These are phyloP conservation scores for Isatis lusitanica DNA, from an alignment of 441 rosid genomes.

Conservation along the genomic window DNA sequence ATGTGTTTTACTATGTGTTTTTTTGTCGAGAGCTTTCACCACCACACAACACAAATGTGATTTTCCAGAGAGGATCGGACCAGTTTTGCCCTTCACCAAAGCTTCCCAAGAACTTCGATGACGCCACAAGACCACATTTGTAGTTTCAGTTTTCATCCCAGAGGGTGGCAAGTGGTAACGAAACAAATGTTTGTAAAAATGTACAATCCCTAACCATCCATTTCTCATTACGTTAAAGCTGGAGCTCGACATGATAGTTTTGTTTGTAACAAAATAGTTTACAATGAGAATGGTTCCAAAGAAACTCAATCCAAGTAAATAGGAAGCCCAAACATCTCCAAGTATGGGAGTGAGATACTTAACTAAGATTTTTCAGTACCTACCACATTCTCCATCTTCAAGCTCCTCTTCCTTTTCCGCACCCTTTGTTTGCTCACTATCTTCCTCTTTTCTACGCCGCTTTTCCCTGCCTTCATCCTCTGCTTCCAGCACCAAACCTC, in stretches of 20 bases:
- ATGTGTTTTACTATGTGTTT: too few species aligned
- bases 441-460: conserved; percentile 53
- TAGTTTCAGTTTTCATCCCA: background rate
- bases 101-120: background rate
- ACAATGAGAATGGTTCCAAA: background rate
- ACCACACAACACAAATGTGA: too few species aligned
- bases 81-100: too few species aligned
- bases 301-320: conserved; percentile 12
- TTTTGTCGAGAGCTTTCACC: too few species aligned
- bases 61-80: too few species aligned
- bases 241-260: background rate
- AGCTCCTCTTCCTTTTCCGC: conserved; percentile 57
- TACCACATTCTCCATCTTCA: conserved; percentile 88
- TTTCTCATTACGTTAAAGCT: conserved; percentile 17
- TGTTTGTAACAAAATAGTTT: conserved; percentile 16
- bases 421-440: conserved; percentile 49
- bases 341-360: background rate
- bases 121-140: background rate
- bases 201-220: conserved; percentile 1
- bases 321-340: conserved; percentile 11
- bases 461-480: conserved; percentile 52
- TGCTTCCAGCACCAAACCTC: conserved; percentile 49
- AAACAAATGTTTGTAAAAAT: background rate
- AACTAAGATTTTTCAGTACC: conserved; percentile 46
- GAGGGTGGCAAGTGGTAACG: too few species aligned